phyloP scores from a whole-genome alignment of 768 basidiomycete species.

The Tricholomella constricta region DNA sequence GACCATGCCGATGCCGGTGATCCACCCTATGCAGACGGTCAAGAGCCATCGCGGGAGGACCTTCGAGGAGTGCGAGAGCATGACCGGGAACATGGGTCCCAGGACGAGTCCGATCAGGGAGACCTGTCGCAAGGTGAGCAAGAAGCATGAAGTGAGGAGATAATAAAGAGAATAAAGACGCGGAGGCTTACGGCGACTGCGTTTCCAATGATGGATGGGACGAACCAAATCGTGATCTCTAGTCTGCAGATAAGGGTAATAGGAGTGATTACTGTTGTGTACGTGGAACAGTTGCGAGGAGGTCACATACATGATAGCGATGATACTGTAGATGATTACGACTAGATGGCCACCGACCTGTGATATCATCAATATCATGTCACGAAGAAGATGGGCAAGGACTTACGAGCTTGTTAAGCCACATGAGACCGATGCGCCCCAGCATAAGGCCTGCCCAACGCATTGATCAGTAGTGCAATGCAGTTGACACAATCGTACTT shows the following conservation, averaged over 20 bases:
- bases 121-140: too few species aligned
- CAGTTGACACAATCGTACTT: too few species aligned
- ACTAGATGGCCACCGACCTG: conserved; percentile 36
- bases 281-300: background rate
- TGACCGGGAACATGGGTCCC: too few species aligned
- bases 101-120: too few species aligned
- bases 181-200: conserved; percentile 51
- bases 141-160: conserved; percentile 17
- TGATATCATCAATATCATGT: background rate
- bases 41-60: conserved; percentile 36
- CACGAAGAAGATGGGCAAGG: background rate
- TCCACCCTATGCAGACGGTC: too few species aligned
- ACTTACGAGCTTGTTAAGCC: conserved; percentile 45
- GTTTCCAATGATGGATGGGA: conserved; percentile 62
- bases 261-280: background rate
- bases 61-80: conserved; percentile 33
- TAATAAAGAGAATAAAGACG: too few species aligned
- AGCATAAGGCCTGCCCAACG: conserved; percentile 43
- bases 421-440: conserved; percentile 55
- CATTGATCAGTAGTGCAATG: background rate
- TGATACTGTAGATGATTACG: conserved; percentile 31
- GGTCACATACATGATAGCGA: background rate
- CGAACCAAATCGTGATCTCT: conserved; percentile 64
- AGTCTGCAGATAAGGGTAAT: conserved; percentile 30
- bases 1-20: too few species aligned